Conservation (phyloP, 2,329 filamentous ascomycete genomes). For the Botrytis sinoallii region DNA sequence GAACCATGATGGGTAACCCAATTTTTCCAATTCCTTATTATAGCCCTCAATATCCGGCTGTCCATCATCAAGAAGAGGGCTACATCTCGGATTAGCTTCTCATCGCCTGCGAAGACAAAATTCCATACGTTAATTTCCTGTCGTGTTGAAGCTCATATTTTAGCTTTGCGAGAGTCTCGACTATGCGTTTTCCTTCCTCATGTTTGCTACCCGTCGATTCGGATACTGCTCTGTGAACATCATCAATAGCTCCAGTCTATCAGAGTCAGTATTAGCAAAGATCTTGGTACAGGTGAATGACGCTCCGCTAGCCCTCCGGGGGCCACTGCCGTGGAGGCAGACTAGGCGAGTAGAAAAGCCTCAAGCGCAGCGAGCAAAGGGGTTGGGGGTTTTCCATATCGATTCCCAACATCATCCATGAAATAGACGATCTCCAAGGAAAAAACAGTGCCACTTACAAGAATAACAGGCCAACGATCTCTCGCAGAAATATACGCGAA, state of each 20-base stretch:
- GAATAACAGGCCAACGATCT: constrained; percentile 89
- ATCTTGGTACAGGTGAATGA: neutral
- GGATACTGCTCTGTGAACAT: constrained; percentile 75
- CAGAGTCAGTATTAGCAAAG: constrained; percentile 17
- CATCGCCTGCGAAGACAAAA: constrained; percentile 1
- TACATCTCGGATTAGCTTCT: constrained; percentile 51
- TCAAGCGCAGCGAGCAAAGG: neutral
- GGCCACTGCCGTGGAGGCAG: neutral
- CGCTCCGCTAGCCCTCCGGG: neutral
- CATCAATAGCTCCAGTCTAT: constrained; percentile 88
- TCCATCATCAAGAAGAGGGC: constrained; percentile 38
- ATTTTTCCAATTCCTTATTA: constrained; percentile 77
- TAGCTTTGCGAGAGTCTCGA: constrained; percentile 72
- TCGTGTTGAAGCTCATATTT: constrained; percentile 97
- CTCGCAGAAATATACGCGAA: constrained; percentile 84
- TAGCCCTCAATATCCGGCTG: constrained; percentile 65
- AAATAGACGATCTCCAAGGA: neutral
- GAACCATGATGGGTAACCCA: constrained; percentile 77
- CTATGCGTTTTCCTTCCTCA: constrained; percentile 81
- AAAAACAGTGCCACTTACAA: constrained; percentile 50
- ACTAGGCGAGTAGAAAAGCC: neutral
- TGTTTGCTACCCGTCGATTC: constrained; percentile 55
- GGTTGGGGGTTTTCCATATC: neutral
- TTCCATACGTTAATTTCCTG: constrained; percentile 67
- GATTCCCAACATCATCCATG: neutral